Percentiles rank a stretch among this genome's conserved stretches.
Evolutionary conservation across 2,329 filamentous ascomycete species (phyloP).

Genomic region (Sclerotinia spermophila): DNA sequence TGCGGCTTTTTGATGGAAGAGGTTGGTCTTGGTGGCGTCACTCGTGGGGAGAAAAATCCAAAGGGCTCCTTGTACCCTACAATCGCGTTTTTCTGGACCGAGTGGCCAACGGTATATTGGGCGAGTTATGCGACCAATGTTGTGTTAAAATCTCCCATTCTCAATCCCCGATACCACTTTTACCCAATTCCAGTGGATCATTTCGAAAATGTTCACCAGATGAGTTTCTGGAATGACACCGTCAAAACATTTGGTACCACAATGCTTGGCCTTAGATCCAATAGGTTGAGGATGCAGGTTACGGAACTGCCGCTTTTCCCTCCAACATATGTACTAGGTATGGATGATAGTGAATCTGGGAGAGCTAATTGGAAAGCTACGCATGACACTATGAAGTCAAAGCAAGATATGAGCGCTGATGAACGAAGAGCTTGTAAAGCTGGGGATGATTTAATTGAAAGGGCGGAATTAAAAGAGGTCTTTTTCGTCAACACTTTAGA

Average conservation of each 20-base stretch:
- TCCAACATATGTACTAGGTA: background rate
- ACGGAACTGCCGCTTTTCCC: background rate
- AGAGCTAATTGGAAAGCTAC: background rate
- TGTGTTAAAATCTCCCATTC: background rate
- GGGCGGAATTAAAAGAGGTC: background rate
- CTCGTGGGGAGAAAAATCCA: background rate
- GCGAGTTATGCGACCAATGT: background rate
- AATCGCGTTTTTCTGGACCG: slow-evolving; percentile 1
- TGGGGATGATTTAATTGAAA: background rate
- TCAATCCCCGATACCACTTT: background rate
- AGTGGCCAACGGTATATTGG: background rate
- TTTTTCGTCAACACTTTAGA: background rate
- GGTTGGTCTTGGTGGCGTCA: background rate
- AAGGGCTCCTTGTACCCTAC: background rate
- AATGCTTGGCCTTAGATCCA: slow-evolving; percentile 8
- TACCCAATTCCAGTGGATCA: background rate
- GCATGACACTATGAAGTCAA: background rate
- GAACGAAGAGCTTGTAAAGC: background rate
- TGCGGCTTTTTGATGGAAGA: background rate
- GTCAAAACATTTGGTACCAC: background rate
- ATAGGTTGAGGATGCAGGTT: background rate
- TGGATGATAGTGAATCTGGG: background rate
- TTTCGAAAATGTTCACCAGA: slow-evolving; percentile 8
- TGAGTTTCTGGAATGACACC: background rate
- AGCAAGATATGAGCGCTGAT: slow-evolving; percentile 2